Conservation (phyloP, 148 eudicot genomes). For the Selenicereus undatus region DNA sequence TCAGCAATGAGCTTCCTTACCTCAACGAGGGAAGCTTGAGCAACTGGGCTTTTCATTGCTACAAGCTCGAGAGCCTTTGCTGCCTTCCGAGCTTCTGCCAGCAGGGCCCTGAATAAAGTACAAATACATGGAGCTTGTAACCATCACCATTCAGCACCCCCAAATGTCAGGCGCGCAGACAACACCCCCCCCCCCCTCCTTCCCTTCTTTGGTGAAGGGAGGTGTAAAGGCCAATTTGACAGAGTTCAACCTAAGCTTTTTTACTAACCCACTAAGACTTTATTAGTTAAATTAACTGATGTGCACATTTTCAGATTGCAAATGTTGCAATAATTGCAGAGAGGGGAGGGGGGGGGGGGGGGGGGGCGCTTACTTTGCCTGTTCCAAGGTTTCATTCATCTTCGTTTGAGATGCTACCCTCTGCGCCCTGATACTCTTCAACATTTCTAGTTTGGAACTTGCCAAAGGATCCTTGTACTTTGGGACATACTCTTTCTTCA, state of each 20-base stretch:
- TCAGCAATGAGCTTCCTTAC: constrained; percentile 77
- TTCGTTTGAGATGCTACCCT: constrained; percentile 54
- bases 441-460: constrained; percentile 77
- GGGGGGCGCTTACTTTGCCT: constrained; percentile 66
- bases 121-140: background rate
- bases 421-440: constrained; percentile 77
- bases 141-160: background rate
- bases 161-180: no score
- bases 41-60: constrained; percentile 69
- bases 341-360: background rate
- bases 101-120: constrained; percentile 49
- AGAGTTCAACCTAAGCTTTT: background rate
- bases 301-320: background rate
- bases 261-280: background rate
- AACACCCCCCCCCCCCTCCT: no score
- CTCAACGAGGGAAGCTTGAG: constrained; percentile 76
- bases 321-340: background rate
- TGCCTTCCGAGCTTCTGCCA: constrained; percentile 90
- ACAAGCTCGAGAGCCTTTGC: constrained; percentile 77
- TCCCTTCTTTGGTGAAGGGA: no score
- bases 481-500: constrained; percentile 43
- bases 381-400: constrained; percentile 57
- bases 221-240: no score
- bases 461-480: constrained; percentile 79
- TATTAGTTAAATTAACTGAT: background rate